Conservation (phyloP, 139 green algal genomes). For the Trebouxia sp. region DNA sequence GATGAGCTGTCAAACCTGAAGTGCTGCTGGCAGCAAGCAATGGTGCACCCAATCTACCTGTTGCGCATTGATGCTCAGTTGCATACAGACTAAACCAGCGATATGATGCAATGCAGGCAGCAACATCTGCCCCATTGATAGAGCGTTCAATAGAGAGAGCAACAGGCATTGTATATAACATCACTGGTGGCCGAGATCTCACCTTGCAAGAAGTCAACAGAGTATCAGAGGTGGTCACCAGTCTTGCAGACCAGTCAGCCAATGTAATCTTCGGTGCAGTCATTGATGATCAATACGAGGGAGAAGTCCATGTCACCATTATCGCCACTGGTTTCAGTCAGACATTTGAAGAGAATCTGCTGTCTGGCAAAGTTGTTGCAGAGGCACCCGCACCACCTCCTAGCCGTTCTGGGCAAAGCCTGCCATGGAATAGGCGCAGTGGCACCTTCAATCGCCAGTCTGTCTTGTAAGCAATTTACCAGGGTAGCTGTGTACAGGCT, state of each 20-base stretch:
- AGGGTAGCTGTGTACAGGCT: neutral
- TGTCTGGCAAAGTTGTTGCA: slow-evolving; percentile 38
- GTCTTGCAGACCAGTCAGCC: slow-evolving; percentile 85
- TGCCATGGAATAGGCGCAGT: slow-evolving; percentile 16
- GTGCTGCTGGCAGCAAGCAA: neutral
- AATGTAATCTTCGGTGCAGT: slow-evolving; percentile 99
- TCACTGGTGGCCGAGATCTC: slow-evolving; percentile 92
- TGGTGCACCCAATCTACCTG: neutral
- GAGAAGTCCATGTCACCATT: slow-evolving; percentile 89
- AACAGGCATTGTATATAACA: slow-evolving; percentile 97
- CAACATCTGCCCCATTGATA: slow-evolving; percentile 91
- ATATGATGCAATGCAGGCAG: slow-evolving; percentile 52
- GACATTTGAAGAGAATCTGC: slow-evolving; percentile 76
- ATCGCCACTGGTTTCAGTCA: slow-evolving; percentile 91
- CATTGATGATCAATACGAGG: slow-evolving; percentile 67
- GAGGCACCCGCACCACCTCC: neutral
- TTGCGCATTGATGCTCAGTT: neutral
- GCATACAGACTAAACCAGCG: neutral
- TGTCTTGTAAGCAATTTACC: neutral
- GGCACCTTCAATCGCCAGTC: slow-evolving; percentile 22
- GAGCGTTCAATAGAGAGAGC: slow-evolving; percentile 92
- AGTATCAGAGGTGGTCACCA: slow-evolving; percentile 90
- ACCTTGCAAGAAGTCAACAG: slow-evolving; percentile 78
- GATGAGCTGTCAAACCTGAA: neutral
- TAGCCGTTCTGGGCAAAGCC: neutral